These are phyloP conservation scores for Talaromyces sp. DNA, from an alignment of 2,329 filamentous ascomycete species.

Conservation along the genomic window DNA sequence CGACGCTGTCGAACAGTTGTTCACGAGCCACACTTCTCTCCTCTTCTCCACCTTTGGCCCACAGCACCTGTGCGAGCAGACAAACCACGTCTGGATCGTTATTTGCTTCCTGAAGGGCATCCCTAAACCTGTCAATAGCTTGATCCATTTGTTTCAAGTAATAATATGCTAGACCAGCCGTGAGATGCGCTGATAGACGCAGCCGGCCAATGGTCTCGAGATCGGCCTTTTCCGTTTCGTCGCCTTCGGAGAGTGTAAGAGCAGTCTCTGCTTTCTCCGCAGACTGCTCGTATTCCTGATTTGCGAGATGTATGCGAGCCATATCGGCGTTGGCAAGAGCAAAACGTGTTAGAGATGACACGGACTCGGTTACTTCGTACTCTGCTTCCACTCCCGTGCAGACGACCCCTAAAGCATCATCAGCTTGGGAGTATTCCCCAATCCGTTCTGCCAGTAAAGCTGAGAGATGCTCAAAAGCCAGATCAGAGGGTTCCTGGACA, in stretches of 20 bases:
- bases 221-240: slow-evolving; percentile 58
- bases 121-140: slow-evolving; percentile 73
- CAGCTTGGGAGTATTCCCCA: slow-evolving; percentile 59
- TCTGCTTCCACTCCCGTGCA: slow-evolving; percentile 68
- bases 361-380: slow-evolving; percentile 78
- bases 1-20: slow-evolving; percentile 73
- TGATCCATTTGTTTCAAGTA: slow-evolving; percentile 59
- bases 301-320: slow-evolving; percentile 73
- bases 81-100: slow-evolving; percentile 79
- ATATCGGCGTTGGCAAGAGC: slow-evolving; percentile 81
- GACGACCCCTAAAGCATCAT: slow-evolving; percentile 58
- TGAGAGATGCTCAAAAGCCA: slow-evolving; percentile 69
- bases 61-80: slow-evolving; percentile 82
- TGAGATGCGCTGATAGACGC: slow-evolving; percentile 77
- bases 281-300: slow-evolving; percentile 59
- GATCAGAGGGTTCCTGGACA: slow-evolving; percentile 62
- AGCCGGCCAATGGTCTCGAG: slow-evolving; percentile 61
- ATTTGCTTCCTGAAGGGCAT: slow-evolving; percentile 69
- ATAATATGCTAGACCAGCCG: slow-evolving; percentile 76
- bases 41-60: slow-evolving; percentile 74
- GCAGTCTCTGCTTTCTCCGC: slow-evolving; percentile 76
- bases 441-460: slow-evolving; percentile 78
- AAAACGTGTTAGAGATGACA: slow-evolving; percentile 66
- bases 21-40: slow-evolving; percentile 71
- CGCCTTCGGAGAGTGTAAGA: slow-evolving; percentile 69